Conservation (phyloP, 2,329 filamentous ascomycete genomes). For the Tricladium varicosporioides region DNA sequence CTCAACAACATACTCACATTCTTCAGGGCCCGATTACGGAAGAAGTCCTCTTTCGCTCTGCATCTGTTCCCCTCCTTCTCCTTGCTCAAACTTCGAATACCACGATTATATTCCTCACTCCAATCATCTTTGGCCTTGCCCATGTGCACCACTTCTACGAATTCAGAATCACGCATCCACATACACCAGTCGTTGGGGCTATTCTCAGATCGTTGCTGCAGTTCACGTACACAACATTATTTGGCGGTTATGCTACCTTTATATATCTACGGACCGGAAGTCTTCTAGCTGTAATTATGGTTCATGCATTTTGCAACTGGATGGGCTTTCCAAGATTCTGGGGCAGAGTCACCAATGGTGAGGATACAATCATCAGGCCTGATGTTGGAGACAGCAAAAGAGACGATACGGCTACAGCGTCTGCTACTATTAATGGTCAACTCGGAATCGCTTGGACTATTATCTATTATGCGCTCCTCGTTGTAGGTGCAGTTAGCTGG, state of each 20-base stretch:
- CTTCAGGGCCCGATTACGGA: slow-evolving; percentile 77
- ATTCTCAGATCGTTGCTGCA: slow-evolving; percentile 76
- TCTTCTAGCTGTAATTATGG: slow-evolving; percentile 68
- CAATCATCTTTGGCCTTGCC: slow-evolving; percentile 87
- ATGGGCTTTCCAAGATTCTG: slow-evolving; percentile 86
- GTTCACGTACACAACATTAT: slow-evolving; percentile 86
- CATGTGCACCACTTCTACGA: slow-evolving; percentile 97
- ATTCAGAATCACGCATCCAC: slow-evolving; percentile 77
- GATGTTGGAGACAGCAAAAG: slow-evolving; percentile 38
- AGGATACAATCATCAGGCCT: slow-evolving; percentile 22
- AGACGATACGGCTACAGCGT: slow-evolving; percentile 30
- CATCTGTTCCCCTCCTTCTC: slow-evolving; percentile 79
- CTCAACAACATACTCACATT: slow-evolving; percentile 3
- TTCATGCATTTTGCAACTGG: slow-evolving; percentile 89
- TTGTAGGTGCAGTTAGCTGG: slow-evolving; percentile 70
- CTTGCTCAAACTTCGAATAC: slow-evolving; percentile 53
- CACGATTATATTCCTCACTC: slow-evolving; percentile 75
- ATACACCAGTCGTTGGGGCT: slow-evolving; percentile 60
- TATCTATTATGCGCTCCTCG: slow-evolving; percentile 74
- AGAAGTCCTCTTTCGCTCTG: slow-evolving; percentile 88
- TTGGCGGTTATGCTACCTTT: slow-evolving; percentile 91
- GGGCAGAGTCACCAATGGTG: slow-evolving; percentile 64
- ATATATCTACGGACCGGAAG: slow-evolving; percentile 83
- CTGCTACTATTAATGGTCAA: slow-evolving; percentile 22
- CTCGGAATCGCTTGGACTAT: slow-evolving; percentile 63